Base-by-base conservation (phyloP, 352 stramenopile genomes). In the Phytophthora palmivora region DNA sequence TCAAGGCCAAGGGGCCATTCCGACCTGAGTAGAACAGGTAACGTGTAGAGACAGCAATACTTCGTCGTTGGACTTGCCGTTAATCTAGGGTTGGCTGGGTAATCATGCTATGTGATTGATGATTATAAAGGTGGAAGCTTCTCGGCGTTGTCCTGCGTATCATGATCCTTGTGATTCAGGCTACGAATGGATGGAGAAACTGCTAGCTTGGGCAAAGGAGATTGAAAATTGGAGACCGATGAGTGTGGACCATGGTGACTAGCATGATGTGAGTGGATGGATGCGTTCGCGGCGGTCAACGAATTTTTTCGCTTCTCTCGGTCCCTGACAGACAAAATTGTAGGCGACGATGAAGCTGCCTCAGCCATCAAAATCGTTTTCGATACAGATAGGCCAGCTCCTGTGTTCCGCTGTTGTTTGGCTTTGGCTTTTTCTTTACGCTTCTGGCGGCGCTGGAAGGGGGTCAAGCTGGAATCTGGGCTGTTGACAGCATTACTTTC, bases 1-100 rank as follows among this genome's bases (percentile, higher is more conserved):
- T 96, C 58, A 69, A 62, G 5, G 55, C 65, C 14, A 87, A 89
- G 53, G 79, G 78, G 0, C 73, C 76, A 9, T 91, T 91, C 43
- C 53, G 76, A 26, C 76, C 82, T 3, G 51, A 74, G 43, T 70
- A 62, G 54, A 49, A 26, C 43, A 39, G 19, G 43, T 44, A 53
- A 44, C 9, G 49, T 51, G 41, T 18, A 45, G 18, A 41, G 33
- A 58, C 26, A 24, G 45, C 57, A 55, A 62, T 45, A 45, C 32
- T 38, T 50, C 26, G 28, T 51, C 24, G 36, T 43, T 24, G 32
- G 37, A n/a, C 33, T 53, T 62, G 42, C 26, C 26, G 39, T 42
- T 16, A 62, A 47, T 36, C 45, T 61, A 62, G 34, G 2, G 3
- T 41, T 55, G 54, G 15, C 37, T 55, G 37, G 41, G 47, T 51